A percentile compares a stretch with the other conserved stretches of the same genome.
Evolutionary conservation across 2,329 filamentous ascomycete genomes (phyloP).

Genomic region (Plenodomus lindquistii): DNA sequence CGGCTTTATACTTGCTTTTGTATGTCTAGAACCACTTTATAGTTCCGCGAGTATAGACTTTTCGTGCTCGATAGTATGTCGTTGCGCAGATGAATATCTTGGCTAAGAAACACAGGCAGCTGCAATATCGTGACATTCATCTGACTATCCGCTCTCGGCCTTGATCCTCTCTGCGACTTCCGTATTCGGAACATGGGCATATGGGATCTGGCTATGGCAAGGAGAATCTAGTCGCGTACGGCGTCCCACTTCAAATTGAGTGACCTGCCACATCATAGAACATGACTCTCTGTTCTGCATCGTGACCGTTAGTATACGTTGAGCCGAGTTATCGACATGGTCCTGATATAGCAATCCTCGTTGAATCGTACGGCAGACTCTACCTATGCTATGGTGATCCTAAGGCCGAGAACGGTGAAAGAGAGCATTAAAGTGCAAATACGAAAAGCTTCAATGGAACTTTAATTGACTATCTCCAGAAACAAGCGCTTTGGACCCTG

Average conservation of each 20-base stretch:
- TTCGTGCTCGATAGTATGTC: constrained; percentile 12
- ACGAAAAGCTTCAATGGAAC: constrained; percentile 38
- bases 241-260: constrained; percentile 29
- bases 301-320: constrained; percentile 13
- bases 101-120: neutral
- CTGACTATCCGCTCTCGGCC: constrained; percentile 29
- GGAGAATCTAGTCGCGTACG: constrained; percentile 17
- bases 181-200: constrained; percentile 26
- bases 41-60: constrained; percentile 3
- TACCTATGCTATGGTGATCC: constrained; percentile 5
- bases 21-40: neutral
- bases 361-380: constrained; percentile 3
- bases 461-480: constrained; percentile 26
- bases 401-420: constrained; percentile 13
- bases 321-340: neutral
- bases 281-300: constrained; percentile 11
- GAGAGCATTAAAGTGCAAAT: constrained; percentile 31
- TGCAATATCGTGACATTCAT: constrained; percentile 10
- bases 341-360: constrained; percentile 8
- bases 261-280: constrained; percentile 16
- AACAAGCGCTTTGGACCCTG: constrained; percentile 23
- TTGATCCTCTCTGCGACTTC: constrained; percentile 9
- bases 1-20: constrained; percentile 30
- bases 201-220: constrained; percentile 17
- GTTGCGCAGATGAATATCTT: constrained; percentile 11